Evolutionary conservation across 106 monocot species (phyloP).

Genomic region (Allium fistulosum): DNA sequence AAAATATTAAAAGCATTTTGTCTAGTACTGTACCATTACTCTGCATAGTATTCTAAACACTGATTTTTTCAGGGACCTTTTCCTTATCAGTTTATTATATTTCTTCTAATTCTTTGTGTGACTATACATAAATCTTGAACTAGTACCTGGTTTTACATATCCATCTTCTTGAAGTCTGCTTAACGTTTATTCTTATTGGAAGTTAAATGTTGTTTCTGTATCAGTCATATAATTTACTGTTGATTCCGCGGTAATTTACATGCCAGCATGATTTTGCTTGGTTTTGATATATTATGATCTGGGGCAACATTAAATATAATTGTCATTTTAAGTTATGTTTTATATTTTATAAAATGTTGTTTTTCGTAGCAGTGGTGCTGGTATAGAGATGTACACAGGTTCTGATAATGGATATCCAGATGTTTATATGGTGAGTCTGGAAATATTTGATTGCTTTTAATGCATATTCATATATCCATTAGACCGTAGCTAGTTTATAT

Average conservation of each 20-base stretch:
- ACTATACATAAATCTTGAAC: no score
- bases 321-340: background rate
- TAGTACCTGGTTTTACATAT: no score
- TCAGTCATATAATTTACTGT: no score
- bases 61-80: background rate
- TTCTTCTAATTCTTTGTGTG: background rate
- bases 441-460: background rate
- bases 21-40: slow-evolving; percentile 1
- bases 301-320: background rate
- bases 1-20: slow-evolving; percentile 1
- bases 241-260: no score
- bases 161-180: no score
- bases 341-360: no score
- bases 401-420: slow-evolving; percentile 17
- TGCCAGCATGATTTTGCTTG: background rate
- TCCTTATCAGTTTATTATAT: background rate
- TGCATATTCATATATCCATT: no score
- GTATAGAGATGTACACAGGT: slow-evolving; percentile 23
- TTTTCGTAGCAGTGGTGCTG: slow-evolving; percentile 18
- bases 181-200: no score
- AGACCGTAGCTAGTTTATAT: background rate
- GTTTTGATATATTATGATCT: background rate
- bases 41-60: background rate
- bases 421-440: slow-evolving; percentile 37
- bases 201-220: no score